Conservation (phyloP, 2,329 filamentous ascomycete species). For the Epichloe typhina region DNA sequence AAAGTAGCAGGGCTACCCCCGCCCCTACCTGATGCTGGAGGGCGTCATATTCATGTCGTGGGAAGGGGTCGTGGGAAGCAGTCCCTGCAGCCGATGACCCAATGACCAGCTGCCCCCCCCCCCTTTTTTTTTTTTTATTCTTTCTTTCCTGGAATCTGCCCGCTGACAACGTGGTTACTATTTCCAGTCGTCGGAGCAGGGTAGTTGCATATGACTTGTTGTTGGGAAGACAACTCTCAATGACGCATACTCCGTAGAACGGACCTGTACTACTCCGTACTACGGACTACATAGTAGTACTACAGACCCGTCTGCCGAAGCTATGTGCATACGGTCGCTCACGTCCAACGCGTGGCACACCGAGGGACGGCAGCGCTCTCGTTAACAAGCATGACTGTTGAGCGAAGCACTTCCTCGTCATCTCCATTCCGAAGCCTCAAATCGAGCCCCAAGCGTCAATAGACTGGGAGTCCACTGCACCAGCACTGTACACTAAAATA, state of each 20-base stretch:
- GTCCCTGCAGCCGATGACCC: neutral
- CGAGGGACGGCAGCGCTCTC: no score
- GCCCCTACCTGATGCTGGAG: neutral
- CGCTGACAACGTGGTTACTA: neutral
- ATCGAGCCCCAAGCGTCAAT: no score
- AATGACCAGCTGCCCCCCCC: neutral
- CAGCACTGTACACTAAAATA: no score
- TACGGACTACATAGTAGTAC: neutral
- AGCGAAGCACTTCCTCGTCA: no score
- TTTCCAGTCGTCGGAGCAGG: neutral
- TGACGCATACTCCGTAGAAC: neutral
- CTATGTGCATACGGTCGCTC: no score
- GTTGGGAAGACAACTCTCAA: neutral
- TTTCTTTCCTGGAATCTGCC: neutral
- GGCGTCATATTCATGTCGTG: neutral
- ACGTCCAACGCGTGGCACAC: no score
- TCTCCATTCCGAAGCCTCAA: no score
- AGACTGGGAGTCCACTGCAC: no score
- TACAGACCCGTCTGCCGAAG: neutral
- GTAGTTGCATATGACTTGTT: neutral
- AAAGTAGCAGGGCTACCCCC: neutral
- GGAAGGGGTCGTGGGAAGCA: neutral
- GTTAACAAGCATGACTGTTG: no score
- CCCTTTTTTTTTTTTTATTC: neutral
- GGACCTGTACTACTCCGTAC: neutral